These are phyloP conservation scores for Coprinopsis sp. DNA, from an alignment of 768 basidiomycete genomes.

Conservation along the genomic window DNA sequence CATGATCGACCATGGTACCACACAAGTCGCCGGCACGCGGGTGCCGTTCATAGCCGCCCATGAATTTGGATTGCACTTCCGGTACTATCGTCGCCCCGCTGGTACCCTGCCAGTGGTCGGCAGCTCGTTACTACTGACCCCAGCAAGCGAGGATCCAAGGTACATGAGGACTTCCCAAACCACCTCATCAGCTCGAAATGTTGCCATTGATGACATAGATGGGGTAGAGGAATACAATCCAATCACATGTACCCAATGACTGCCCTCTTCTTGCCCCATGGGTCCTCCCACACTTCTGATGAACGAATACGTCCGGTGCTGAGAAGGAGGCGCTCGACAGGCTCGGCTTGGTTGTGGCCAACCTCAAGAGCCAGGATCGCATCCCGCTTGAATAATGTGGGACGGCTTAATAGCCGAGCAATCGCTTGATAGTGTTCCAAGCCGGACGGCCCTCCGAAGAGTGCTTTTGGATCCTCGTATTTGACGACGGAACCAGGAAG, in stretches of 20 bases:
- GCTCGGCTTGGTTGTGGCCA: conserved; percentile 64
- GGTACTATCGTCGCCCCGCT: too few species aligned
- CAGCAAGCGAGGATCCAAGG: too few species aligned
- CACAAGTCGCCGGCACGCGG: too few species aligned
- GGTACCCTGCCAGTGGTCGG: too few species aligned
- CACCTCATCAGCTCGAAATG: conserved; percentile 12
- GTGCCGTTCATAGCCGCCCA: too few species aligned
- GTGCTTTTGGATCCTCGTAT: conserved; percentile 78
- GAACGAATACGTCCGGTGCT: conserved; percentile 38
- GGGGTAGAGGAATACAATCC: background rate
- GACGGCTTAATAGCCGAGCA: conserved; percentile 48
- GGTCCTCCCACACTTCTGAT: conserved; percentile 74
- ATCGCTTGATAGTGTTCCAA: conserved; percentile 72
- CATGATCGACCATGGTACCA: too few species aligned
- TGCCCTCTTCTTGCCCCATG: conserved; percentile 71
- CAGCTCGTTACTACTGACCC: too few species aligned
- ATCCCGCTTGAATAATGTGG: conserved; percentile 46
- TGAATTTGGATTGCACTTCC: too few species aligned
- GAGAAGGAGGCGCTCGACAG: conserved; percentile 56
- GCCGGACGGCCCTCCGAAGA: conserved; percentile 66
- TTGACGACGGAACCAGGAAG: conserved; percentile 67
- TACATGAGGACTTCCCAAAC: conserved; percentile 9
- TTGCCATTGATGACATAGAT: background rate
- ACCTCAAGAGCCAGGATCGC: conserved; percentile 76
- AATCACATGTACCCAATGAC: conserved; percentile 52